These are phyloP conservation scores for Myxozyma nipponensis DNA, from an alignment of 805 yeast genomes.

Conservation along the genomic window DNA sequence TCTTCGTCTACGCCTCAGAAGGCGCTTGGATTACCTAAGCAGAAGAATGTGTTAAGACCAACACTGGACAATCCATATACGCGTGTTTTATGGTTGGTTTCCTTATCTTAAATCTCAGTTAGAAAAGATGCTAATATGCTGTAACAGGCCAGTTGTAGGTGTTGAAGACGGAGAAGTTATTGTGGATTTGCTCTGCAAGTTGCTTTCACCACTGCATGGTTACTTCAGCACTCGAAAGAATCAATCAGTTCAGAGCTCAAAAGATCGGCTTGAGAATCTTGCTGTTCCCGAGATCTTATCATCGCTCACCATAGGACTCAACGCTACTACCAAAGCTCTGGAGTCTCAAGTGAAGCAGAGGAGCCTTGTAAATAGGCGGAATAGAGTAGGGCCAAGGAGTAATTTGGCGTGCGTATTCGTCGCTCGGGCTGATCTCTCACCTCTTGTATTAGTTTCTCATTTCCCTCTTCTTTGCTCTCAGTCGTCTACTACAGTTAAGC, in stretches of 20 bases:
- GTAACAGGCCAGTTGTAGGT: conserved; percentile 16
- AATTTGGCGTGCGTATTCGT: conserved; percentile 26
- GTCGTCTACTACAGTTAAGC: conserved; percentile 12
- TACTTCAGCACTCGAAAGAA: conserved; percentile 6
- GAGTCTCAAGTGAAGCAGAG: conserved; percentile 17
- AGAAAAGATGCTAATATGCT: too few relatives aligned
- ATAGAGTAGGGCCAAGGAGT: neutral
- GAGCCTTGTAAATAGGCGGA: neutral
- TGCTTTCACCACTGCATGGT: conserved; percentile 8
- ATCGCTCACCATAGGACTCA: conserved; percentile 19
- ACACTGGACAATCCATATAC: conserved; percentile 32
- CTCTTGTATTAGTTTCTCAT: conserved; percentile 26
- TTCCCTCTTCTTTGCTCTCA: conserved; percentile 26
- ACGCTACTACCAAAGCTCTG: conserved; percentile 18
- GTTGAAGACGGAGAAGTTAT: conserved; percentile 16
- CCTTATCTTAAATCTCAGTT: too few relatives aligned
- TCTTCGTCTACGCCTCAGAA: neutral
- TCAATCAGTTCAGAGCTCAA: neutral
- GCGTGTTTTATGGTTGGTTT: conserved; percentile 18
- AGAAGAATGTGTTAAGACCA: conserved; percentile 29
- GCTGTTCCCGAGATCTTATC: conserved; percentile 11
- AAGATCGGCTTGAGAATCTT: neutral
- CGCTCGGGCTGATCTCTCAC: conserved; percentile 27
- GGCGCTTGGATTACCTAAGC: conserved; percentile 15
- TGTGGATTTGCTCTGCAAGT: conserved; percentile 15